phyloP scores from a whole-genome alignment of 495 filamentous ascomycete species.

The Elasticomyces elasticus region DNA sequence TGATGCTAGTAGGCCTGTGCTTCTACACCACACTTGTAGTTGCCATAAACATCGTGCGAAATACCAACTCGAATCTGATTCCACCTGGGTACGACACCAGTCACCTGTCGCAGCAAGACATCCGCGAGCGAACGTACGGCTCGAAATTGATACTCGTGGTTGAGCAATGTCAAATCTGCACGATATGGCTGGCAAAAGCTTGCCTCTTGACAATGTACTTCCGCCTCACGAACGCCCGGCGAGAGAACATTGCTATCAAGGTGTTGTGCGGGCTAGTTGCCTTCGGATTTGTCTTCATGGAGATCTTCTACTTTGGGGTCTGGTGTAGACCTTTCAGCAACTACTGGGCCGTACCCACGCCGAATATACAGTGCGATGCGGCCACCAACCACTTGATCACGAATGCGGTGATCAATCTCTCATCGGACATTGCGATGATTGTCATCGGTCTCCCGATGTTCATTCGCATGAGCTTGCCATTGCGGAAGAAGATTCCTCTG shows the following conservation, averaged over 20 bases:
- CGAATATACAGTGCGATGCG: constrained; percentile 28
- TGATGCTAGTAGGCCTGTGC: constrained; percentile 46
- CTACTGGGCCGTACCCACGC: constrained; percentile 33
- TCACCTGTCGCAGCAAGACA: constrained; percentile 39
- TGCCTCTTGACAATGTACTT: constrained; percentile 46
- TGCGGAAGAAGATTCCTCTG: constrained; percentile 43
- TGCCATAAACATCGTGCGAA: constrained; percentile 47
- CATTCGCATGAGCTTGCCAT: constrained; percentile 43
- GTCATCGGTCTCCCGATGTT: constrained; percentile 51
- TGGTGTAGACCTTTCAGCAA: constrained; percentile 53
- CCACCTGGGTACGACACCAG: constrained; percentile 41
- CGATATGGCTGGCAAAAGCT: constrained; percentile 44
- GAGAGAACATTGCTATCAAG: constrained; percentile 44
- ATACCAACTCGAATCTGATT: constrained; percentile 50
- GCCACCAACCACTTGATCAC: constrained; percentile 51
- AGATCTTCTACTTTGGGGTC: constrained; percentile 52
- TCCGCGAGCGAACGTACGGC: constrained; percentile 39
- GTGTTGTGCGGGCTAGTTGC: constrained; percentile 45
- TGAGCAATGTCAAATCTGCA: constrained; percentile 40
- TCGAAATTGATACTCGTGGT: constrained; percentile 47
- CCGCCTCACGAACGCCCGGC: constrained; percentile 39
- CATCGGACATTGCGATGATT: constrained; percentile 54
- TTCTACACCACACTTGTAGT: constrained; percentile 48
- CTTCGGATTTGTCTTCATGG: constrained; percentile 48
- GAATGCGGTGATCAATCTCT: constrained; percentile 57